Conservation (phyloP, 352 stramenopile species). For the Aphanomyces stellatus region DNA sequence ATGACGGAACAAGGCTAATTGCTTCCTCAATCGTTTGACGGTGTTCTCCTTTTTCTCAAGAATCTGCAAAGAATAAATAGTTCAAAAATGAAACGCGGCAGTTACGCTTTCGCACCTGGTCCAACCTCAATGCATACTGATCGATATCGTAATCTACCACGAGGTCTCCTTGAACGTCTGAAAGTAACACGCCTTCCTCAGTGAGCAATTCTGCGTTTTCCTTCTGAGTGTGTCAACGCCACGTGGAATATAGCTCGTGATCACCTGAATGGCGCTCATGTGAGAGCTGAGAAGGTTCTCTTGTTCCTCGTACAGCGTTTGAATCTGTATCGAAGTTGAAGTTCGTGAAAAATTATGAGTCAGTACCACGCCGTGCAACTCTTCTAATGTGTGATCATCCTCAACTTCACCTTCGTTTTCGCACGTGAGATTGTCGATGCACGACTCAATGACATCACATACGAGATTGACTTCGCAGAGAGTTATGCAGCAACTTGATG, state of each 20-base stretch:
- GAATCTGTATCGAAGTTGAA: conserved; percentile 34
- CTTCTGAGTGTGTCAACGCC: conserved; percentile 30
- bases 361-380: conserved; percentile 54
- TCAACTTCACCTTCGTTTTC: conserved; percentile 21
- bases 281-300: conserved; percentile 93
- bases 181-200: conserved; percentile 88
- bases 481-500: conserved; percentile 49
- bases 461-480: conserved; percentile 36
- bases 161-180: conserved; percentile 78
- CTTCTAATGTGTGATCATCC: conserved; percentile 30
- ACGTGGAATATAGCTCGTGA: not conserved
- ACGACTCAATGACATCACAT: conserved; percentile 19
- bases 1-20: conserved; percentile 72
- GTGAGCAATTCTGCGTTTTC: conserved; percentile 96
- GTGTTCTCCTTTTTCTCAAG: conserved; percentile 88
- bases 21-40: conserved; percentile 74
- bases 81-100: not conserved
- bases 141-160: conserved; percentile 94
- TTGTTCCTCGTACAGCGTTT: conserved; percentile 94
- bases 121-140: conserved; percentile 85
- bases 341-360: not conserved
- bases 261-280: conserved; percentile 93
- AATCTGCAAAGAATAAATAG: conserved; percentile 69
- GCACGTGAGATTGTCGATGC: too few species aligned
- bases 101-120: conserved; percentile 39